Evolutionary conservation across 305 asterid genomes (phyloP), one percentile per base, ranked within the genome.

Genomic region (Fraxinus nigra): DNA sequence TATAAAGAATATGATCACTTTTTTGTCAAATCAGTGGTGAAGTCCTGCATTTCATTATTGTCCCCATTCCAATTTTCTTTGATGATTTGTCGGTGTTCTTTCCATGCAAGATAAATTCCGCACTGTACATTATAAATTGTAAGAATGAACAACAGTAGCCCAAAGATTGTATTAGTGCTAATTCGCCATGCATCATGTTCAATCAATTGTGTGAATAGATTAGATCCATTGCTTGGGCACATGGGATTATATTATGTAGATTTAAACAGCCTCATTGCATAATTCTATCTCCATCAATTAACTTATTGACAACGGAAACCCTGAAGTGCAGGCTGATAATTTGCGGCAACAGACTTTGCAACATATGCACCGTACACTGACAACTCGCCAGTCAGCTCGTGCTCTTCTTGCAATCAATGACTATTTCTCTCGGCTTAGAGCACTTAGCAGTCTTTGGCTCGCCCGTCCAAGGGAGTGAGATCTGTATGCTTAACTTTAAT

Each of bases 401-500:
- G 91, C 91, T 13, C 88, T 88, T 20, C 89, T 88, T 34, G 87
- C 91, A 6, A 82, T 88, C 76, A 83, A 86, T 5, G 91, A 86
- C 79, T 88, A 88, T 85, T 86, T 88, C 86, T 88, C 91, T 48
- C 87, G 89, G 13, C 88, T 88, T 7, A 75, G 88, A 18, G 91
- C 91, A 78, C 91, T 88, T 35, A 88, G 91, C 89, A 82, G 89
- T 30, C 86, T 88, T 5, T 88, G 91, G 91, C 88, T 88, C 1
- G 88, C 91, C 7, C 91, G 89, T 20, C 91, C 91, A 22, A 85
- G 88, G 38, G 91, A 86, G n/a, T 88, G 75, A 86, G 76, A 18
- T 59, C 18, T 24, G 73, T 69, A 18, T 59, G 73, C 65, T 5
- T 10, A 4, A 3, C 54, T 54, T 24, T 32, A 3, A 76, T 13